phyloP scores from a whole-genome alignment of 1,139 yeast genomes.

The Yamadazyma spencermartinsiae region DNA sequence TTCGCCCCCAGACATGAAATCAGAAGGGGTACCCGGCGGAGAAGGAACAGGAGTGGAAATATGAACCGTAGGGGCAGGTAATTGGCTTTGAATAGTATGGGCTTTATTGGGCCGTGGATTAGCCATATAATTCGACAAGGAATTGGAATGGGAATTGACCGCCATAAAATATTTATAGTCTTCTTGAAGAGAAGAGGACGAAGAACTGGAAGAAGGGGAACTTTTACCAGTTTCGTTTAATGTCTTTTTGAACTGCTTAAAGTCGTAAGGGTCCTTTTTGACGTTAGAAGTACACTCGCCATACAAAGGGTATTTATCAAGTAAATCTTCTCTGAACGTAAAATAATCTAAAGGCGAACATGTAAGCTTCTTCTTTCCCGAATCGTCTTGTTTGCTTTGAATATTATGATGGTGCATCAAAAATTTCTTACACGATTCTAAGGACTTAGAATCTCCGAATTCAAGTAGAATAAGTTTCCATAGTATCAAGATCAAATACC shows the following conservation, averaged over 20 bases:
- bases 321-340: conserved; percentile 72
- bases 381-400: conserved; percentile 28
- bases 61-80: conserved; percentile 69
- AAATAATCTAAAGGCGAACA: conserved; percentile 81
- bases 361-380: conserved; percentile 30
- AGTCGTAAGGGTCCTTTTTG: conserved; percentile 18
- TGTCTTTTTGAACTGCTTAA: conserved; percentile 18
- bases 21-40: conserved; percentile 69
- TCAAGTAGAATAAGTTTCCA: conserved; percentile 62
- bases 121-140: conserved; percentile 59
- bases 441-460: conserved; percentile 57
- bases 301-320: conserved; percentile 73
- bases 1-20: conserved; percentile 57
- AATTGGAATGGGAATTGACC: conserved; percentile 42
- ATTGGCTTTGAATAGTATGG: conserved; percentile 54
- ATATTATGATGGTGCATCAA: conserved; percentile 47
- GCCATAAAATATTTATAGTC: conserved; percentile 43
- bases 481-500: conserved; percentile 57
- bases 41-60: conserved; percentile 90
- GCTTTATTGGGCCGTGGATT: conserved; percentile 56
- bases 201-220: conserved; percentile 1
- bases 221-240: conserved; percentile 12
- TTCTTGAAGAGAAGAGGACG: conserved; percentile 19
- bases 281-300: conserved; percentile 10
- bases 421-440: conserved; percentile 50